These are phyloP conservation scores for Leucogyrophana mollusca DNA, from an alignment of 768 basidiomycete species.

Conservation along the genomic window DNA sequence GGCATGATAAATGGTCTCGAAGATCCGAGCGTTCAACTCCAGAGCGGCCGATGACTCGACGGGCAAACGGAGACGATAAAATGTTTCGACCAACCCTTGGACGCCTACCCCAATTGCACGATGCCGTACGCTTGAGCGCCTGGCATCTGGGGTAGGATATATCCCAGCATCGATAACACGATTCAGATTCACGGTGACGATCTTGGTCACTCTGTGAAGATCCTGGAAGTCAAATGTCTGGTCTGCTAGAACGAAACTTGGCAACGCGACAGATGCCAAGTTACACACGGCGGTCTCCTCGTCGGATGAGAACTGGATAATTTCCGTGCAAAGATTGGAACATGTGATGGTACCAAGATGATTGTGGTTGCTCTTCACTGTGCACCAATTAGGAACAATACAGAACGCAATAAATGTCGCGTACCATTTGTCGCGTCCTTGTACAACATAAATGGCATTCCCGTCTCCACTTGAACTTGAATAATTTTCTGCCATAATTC, in stretches of 20 bases:
- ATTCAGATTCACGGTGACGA: constrained; percentile 86
- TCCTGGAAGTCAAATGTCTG: constrained; percentile 82
- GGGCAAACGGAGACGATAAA: constrained; percentile 90
- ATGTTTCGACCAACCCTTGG: constrained; percentile 92
- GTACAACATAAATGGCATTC: constrained; percentile 93
- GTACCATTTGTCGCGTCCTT: constrained; percentile 87
- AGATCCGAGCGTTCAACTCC: constrained; percentile 85
- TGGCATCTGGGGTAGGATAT: constrained; percentile 86
- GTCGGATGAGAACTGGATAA: constrained; percentile 91
- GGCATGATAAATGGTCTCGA: constrained; percentile 97
- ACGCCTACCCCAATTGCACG: constrained; percentile 93
- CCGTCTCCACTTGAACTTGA: constrained; percentile 92
- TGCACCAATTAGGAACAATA: not conserved
- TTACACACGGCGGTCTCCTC: constrained; percentile 96
- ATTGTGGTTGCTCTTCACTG: constrained; percentile 92
- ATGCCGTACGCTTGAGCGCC: constrained; percentile 88
- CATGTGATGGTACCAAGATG: constrained; percentile 96
- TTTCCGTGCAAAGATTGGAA: constrained; percentile 94
- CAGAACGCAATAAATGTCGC: constrained; percentile 18
- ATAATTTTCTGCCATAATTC: constrained; percentile 94
- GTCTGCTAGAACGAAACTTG: constrained; percentile 76
- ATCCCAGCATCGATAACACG: constrained; percentile 87
- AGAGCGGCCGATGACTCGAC: constrained; percentile 83
- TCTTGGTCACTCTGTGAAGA: constrained; percentile 86
- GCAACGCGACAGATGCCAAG: constrained; percentile 87